These are phyloP conservation scores for Brassica incana DNA, from an alignment of 345 rosid species.

Conservation along the genomic window DNA sequence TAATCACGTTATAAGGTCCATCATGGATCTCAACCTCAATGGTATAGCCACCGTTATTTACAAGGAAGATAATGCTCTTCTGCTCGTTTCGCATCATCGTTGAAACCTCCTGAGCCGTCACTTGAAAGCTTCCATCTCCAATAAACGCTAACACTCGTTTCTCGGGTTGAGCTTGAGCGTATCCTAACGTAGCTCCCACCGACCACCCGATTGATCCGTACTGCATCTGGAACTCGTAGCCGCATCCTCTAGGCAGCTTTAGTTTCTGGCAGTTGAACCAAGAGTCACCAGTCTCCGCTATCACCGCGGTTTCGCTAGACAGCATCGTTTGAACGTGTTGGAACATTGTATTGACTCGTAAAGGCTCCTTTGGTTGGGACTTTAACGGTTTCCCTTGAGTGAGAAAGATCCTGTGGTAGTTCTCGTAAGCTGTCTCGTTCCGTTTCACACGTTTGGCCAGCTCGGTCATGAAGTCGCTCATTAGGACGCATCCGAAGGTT, in stretches of 20 bases:
- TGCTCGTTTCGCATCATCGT: background rate
- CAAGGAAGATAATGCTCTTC: background rate
- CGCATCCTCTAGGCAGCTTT: slow-evolving; percentile 2
- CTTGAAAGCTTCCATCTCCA: slow-evolving; percentile 12
- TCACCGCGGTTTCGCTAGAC: background rate
- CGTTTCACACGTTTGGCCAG: background rate
- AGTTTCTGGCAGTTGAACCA: slow-evolving; percentile 11
- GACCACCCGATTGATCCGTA: slow-evolving; percentile 13
- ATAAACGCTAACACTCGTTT: slow-evolving; percentile 7
- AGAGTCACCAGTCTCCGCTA: slow-evolving; percentile 5
- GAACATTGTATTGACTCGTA: slow-evolving; percentile 5
- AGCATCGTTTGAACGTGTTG: slow-evolving; percentile 1
- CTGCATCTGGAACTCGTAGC: slow-evolving; percentile 13
- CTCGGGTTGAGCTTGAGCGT: background rate
- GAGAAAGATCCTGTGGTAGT: slow-evolving; percentile 1
- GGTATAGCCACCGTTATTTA: slow-evolving; percentile 7
- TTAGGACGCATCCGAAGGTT: background rate
- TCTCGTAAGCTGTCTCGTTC: slow-evolving; percentile 2
- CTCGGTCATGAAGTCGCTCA: background rate
- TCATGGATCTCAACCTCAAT: slow-evolving; percentile 8
- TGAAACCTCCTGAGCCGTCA: slow-evolving; percentile 13
- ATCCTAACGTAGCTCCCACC: slow-evolving; percentile 3
- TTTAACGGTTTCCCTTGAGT: background rate
- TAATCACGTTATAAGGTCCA: slow-evolving; percentile 8
- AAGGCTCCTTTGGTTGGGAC: background rate